Conservation (phyloP, 805 yeast genomes). For the Nakazawaea peltata region DNA sequence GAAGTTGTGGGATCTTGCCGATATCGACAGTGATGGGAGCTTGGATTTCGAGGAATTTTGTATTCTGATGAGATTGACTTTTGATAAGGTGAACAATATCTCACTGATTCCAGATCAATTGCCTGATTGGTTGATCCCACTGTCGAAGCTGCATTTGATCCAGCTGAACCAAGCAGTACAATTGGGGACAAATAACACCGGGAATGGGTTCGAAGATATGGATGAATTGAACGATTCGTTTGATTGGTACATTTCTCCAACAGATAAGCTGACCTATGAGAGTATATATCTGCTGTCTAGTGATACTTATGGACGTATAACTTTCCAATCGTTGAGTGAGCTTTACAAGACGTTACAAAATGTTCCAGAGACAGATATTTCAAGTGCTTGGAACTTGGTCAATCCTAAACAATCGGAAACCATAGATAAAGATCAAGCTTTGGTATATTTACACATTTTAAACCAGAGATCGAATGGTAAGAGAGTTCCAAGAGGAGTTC, state of each 20-base stretch:
- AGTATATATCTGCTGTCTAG: conserved; percentile 65
- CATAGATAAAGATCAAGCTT: conserved; percentile 87
- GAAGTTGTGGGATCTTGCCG: conserved; percentile 85
- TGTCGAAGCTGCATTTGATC: conserved; percentile 76
- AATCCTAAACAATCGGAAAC: conserved; percentile 84
- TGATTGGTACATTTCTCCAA: conserved; percentile 95
- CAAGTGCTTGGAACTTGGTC: conserved; percentile 91
- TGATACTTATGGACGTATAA: conserved; percentile 74
- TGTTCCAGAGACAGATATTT: conserved; percentile 78
- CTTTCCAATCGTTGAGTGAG: conserved; percentile 61
- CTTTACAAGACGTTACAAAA: conserved; percentile 64
- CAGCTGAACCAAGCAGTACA: conserved; percentile 71
- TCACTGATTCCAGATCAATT: conserved; percentile 57
- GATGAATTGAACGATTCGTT: conserved; percentile 57
- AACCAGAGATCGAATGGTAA: conserved; percentile 78
- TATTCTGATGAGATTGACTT: conserved; percentile 91
- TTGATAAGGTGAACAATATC: conserved; percentile 69
- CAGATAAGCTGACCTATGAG: conserved; percentile 73
- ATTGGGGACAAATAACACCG: conserved; percentile 16
- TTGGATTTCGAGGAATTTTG: conserved; percentile 97
- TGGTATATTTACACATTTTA: conserved; percentile 83
- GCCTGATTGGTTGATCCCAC: conserved; percentile 92
- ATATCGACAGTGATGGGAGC: conserved; percentile 85
- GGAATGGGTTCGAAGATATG: conserved; percentile 53
- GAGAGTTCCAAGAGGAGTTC: conserved; percentile 90